Evolutionary conservation across 768 basidiomycete species (phyloP), one percentile per base, ranked within the genome.

Genomic region (Lactifluus volemus): DNA sequence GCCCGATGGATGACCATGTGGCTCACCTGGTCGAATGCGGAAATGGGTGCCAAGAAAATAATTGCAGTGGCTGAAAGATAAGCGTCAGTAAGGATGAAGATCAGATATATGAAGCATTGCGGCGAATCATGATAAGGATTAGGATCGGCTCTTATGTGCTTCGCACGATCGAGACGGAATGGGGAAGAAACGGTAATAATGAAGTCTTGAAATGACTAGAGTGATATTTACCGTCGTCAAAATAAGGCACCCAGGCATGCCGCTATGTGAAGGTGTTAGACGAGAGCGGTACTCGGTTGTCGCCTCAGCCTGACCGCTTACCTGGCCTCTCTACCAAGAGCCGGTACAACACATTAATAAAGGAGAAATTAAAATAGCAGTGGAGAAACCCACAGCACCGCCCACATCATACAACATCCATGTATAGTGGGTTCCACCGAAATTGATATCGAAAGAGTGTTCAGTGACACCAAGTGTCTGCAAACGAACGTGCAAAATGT

Each of bases 331-430:
- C 65, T 66, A 57, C 17, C 44, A 34, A 21, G 34, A 29, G 30
- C 7, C 59, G 41, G 49, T 21, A 32, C n/a, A 36, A 51, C 42
- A 38, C 29, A n/a, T 65, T 29, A 64, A 58, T 53, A 60, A 65
- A 58, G 63, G 7, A 49, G 30, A 4, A 5, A 21, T 11, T 21
- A 39, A 5, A 30, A 36, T 15, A 32, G n/a, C 47, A 47, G 30
- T 15, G 25, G 17, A 29, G 34, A 51, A 36, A 78, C 86, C 70
- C 69, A 90, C 86, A 54, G 87, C 86, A 49, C 90, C 90, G 44
- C 89, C 89, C 41, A 92, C 89, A 70, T 92, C 90, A 69, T 86
- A 92, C 58, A 92, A 75, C 59, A 84, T 81, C 89, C 89, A 92
- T 55, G 84, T 80, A 68, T 86, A 88, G 47, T 77, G 77, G 58